Evolutionary conservation across 2,329 filamentous ascomycete genomes (phyloP), one percentile per base, ranked within the genome.

Genomic region (Trichophyton rubrum): DNA sequence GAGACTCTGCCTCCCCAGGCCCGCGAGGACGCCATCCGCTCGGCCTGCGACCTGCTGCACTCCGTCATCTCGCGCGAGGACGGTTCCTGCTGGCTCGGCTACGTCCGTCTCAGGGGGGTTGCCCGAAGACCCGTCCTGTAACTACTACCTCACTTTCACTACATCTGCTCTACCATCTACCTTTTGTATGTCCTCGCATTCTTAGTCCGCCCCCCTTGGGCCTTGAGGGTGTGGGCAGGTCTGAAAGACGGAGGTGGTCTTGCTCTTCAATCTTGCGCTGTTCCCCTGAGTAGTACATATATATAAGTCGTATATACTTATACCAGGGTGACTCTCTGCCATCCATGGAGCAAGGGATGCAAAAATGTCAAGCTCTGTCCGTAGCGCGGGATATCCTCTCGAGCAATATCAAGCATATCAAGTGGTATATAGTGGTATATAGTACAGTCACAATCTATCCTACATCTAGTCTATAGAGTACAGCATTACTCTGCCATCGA

Each of bases 61-160:
- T 75, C 75, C 33, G 79, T 85, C 1, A 81, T 84, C 60, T 76
- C 71, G 59, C 78, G 80, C 0, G 78, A 77, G n/a, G 84, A 84
- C 58, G 82, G 82, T 15, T 79, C 79, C 62, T 68, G 71, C 66
- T 81, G 74, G 73, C 63, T 79, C 55, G 76, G 77, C 24, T 78
- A 79, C 70, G 74, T 78, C 11, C 70, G 78, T 62, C 67, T 79
- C 62, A 72, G 76, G 51, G 76, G 69, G 24, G 67, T 76, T 59
- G 76, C 74, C 3, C 68, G 65, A 58, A 76, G 71, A 64, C 53
- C 9, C 1, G n/a, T 15, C 3, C 20, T 9, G 1, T 24, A 1
- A 24, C 22, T 24, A 24, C 2, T n/a, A n/a, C n/a, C n/a, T n/a
- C n/a, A n/a, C n/a, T 4, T 27, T 3, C 24, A 24, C 24, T 49